Base-by-base conservation (phyloP, 192 early-diverging fungal species). In the Coemansia reversa region DNA sequence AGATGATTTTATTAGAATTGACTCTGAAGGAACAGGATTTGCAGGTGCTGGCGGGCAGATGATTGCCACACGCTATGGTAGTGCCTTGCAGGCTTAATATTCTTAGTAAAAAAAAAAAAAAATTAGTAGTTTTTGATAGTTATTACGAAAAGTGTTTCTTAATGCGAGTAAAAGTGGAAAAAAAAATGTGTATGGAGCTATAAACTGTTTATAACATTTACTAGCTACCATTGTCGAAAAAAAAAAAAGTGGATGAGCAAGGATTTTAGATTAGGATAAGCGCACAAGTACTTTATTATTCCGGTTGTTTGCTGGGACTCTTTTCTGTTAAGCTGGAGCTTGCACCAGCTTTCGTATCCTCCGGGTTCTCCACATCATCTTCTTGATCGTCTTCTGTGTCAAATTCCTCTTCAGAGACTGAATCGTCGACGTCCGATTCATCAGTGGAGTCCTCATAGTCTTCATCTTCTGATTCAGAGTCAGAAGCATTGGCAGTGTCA, bases 11-110 rank as follows among this genome's bases (percentile, higher is more conserved):
- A 45, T 80, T 0, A 19, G 59, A 20, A 24, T 80, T 22, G 62
- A 64, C 16, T 69, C 77, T 0, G 77, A 80, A 19, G 77, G 77
- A 12, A 80, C 77, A 0, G 77, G 72, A 16, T 80, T 80, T 54
- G 42, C 77, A 9, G 77, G 60, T 1, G 77, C 54, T 14, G 77
- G 77, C 6, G 77, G 77, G 19, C 61, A 62, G 53, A 80, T 80
- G 77, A 65, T 80, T 1, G 77, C 77, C 9, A 64, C 68, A 18
- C 60, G 68, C 11, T 80, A 80, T 32, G 68, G 49, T 33, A 70
- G 65, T 30, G 72, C 77, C 4, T 52, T 80, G 19, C 77, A 80
- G 16, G 77, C 72, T 3, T 80, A 62, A 51, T 11, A n/a, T n/a
- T 45, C 11, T 59, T 35, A n/a, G n/a, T n/a, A n/a, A n/a, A n/a